phyloP scores from a whole-genome alignment of 139 green algal species.

The Picochlorum sp. region DNA sequence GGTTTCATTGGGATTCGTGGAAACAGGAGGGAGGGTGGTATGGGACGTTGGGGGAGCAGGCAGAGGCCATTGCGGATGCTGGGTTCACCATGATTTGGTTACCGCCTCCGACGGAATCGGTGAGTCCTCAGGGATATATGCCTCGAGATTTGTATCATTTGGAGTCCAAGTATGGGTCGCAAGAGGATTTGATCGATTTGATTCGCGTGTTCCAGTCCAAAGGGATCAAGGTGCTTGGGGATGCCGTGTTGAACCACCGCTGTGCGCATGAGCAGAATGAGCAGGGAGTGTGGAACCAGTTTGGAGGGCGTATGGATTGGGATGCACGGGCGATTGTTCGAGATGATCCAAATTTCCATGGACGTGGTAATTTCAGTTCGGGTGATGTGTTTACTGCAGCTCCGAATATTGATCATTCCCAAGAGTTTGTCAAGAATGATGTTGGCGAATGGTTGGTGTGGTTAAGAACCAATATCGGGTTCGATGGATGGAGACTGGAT shows the following conservation, averaged over 20 bases:
- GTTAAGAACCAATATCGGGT: conserved; percentile 77
- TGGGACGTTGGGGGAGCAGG: conserved; percentile 18
- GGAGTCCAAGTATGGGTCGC: conserved; percentile 58
- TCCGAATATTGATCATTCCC: conserved; percentile 93
- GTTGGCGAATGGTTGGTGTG: conserved; percentile 77
- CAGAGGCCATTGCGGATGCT: conserved; percentile 48
- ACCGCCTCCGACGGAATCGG: conserved; percentile 82
- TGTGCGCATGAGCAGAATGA: conserved; percentile 58
- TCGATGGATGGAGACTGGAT: conserved; percentile 91
- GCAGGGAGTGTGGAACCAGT: conserved; percentile 71
- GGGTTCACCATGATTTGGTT: conserved; percentile 92
- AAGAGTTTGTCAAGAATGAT: conserved; percentile 62
- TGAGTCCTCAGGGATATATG: conserved; percentile 82
- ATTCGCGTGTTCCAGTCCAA: conserved; percentile 48
- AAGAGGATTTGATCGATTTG: conserved; percentile 50
- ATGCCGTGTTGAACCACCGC: conserved; percentile 94
- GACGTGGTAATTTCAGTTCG: conserved; percentile 63
- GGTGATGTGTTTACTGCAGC: conserved; percentile 83
- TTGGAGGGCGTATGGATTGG: conserved; percentile 81
- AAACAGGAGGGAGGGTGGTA: conserved; percentile 56
- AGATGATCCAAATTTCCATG: conserved; percentile 79
- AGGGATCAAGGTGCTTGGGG: conserved; percentile 74
- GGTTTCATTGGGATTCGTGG: conserved; percentile 75
- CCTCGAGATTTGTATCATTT: conserved; percentile 78
- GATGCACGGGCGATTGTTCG: conserved; percentile 63